phyloP scores from a whole-genome alignment of 2,329 filamentous ascomycete species.

The Claviceps fusiformis region DNA sequence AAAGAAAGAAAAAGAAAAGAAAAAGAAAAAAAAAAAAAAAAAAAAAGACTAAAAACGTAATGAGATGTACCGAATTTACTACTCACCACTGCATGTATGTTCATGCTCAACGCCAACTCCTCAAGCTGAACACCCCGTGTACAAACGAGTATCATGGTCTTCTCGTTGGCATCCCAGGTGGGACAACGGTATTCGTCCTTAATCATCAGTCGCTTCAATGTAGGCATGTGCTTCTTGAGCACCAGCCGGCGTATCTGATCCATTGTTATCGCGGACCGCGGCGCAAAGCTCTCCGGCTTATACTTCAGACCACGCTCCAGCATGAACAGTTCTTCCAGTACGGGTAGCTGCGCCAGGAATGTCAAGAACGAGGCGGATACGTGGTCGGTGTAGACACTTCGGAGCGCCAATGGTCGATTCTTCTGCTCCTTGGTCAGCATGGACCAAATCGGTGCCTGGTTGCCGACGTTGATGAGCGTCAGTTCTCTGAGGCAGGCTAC shows the following conservation, averaged over 20 bases:
- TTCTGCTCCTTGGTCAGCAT: conserved; percentile 41
- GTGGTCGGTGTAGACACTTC: conserved; percentile 50
- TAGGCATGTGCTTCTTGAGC: conserved; percentile 42
- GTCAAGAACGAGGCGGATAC: conserved; percentile 41
- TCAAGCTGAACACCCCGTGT: conserved; percentile 33
- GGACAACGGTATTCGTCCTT: conserved; percentile 37
- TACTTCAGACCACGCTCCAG: conserved; percentile 39
- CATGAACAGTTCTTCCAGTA: conserved; percentile 45
- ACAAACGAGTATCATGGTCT: conserved; percentile 40
- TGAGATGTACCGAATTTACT: background rate
- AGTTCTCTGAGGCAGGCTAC: conserved; percentile 41
- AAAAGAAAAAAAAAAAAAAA: too few species aligned
- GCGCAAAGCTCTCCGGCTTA: conserved; percentile 39
- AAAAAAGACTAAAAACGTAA: too few species aligned
- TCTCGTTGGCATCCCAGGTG: conserved; percentile 44
- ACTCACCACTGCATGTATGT: conserved; percentile 39
- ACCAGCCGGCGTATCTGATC: conserved; percentile 44
- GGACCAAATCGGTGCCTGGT: conserved; percentile 46
- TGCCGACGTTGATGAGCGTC: conserved; percentile 49
- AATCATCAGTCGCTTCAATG: conserved; percentile 44
- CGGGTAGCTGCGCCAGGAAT: conserved; percentile 37
- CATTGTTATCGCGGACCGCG: conserved; percentile 35
- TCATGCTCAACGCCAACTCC: conserved; percentile 43
- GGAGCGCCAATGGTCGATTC: conserved; percentile 34
- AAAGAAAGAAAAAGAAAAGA: background rate